Percentiles rank a stretch among this genome's conserved stretches.
Conservation (phyloP, 208 protist genomes). For the Naegleria gruberi region DNA sequence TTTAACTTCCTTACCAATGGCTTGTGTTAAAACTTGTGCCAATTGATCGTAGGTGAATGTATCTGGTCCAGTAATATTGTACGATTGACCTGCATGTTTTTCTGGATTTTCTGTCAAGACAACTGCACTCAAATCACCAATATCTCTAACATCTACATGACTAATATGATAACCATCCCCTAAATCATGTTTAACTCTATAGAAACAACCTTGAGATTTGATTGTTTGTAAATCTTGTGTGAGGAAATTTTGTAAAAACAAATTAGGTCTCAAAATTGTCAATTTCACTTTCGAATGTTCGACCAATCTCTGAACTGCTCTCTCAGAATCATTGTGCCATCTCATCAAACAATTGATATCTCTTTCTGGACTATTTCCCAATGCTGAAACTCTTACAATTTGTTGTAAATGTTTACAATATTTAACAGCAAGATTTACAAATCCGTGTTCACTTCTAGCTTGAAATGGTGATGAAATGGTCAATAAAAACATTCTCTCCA, state of each 20-base stretch:
- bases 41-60: neutral
- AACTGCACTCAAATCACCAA: neutral
- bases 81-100: neutral
- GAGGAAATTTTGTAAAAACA: neutral
- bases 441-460: neutral
- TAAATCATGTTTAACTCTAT: neutral
- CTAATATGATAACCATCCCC: neutral
- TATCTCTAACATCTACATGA: neutral
- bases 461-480: neutral
- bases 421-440: neutral
- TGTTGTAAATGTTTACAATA: neutral
- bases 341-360: neutral
- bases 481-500: neutral
- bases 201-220: neutral
- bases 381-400: neutral
- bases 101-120: neutral
- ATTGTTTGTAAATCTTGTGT: neutral
- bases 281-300: neutral
- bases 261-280: neutral
- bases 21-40: neutral
- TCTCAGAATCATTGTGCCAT: neutral
- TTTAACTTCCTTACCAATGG: neutral
- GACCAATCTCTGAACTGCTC: neutral
- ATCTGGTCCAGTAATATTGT: neutral
- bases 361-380: neutral